Percentiles rank a stretch among this genome's conserved stretches.
These are phyloP conservation scores for Ceratobasidium papillatum DNA, from an alignment of 1,284 basidiomycete genomes.

Conservation along the genomic window DNA sequence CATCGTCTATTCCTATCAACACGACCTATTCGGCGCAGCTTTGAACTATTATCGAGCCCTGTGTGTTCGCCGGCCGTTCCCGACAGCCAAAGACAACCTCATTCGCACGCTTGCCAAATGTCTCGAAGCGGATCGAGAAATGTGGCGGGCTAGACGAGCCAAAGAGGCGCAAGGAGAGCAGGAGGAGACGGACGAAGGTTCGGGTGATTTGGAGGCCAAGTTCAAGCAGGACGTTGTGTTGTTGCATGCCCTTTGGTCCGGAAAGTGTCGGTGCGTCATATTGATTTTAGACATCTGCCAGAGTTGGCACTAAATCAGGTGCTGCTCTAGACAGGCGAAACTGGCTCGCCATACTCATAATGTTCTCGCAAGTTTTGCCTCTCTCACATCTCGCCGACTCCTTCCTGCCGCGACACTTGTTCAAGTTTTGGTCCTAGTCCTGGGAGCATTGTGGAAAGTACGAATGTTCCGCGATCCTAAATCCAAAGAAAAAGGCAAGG, in stretches of 20 bases:
- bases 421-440: conserved; percentile 74
- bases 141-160: conserved; percentile 52
- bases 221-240: conserved; percentile 78
- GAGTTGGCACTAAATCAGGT: background rate
- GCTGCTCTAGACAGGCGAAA: conserved; percentile 52
- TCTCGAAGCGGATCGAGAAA: conserved; percentile 64
- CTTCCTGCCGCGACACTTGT: conserved; percentile 81
- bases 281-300: background rate
- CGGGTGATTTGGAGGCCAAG: conserved; percentile 37
- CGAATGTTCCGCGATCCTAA: conserved; percentile 61
- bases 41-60: conserved; percentile 93
- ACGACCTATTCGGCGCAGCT: conserved; percentile 81
- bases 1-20: conserved; percentile 85
- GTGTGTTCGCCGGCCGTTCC: conserved; percentile 86
- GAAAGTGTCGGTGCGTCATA: conserved; percentile 50
- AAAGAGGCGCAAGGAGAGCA: conserved; percentile 49
- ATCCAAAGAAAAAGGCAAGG: conserved; percentile 54
- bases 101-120: conserved; percentile 73
- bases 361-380: conserved; percentile 66
- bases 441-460: conserved; percentile 84
- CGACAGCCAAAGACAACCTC: conserved; percentile 87
- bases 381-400: conserved; percentile 61
- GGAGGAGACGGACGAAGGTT: background rate
- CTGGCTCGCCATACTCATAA: conserved; percentile 60
- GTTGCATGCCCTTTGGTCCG: conserved; percentile 75